Base-by-base conservation (phyloP, 2,329 filamentous ascomycete species). In the Penicillium glabrum region DNA sequence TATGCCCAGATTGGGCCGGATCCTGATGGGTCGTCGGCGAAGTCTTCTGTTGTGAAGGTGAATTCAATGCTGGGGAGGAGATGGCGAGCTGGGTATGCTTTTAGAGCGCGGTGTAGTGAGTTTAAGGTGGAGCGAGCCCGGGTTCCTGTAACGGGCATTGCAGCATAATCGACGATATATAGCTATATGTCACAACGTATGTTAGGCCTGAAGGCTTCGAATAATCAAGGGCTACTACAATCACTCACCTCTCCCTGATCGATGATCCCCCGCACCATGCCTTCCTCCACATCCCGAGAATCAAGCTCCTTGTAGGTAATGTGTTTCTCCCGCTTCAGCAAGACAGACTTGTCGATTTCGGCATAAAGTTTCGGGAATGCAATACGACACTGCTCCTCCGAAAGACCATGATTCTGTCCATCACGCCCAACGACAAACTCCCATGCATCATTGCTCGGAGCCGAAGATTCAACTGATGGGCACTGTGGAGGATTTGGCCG, bases 61-160 rank as follows among this genome's bases (percentile, higher is more conserved):
- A 82, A 82, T 61, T 82, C 80, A 51, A 82, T 76, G 50, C 78
- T 78, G 8, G 80, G 80, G 11, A 82, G 71, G 11, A 61, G 65
- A 11, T 73, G 62, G 14, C 69, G 68, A 39, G 72, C 64, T 6
- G 78, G 73, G 26, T 74, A 72, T 3, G 77, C 68, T 29, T 71
- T 62, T 14, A 83, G 70, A 9, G 80, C 79, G 31, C 81, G 79
- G 57, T 83, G 73, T 29, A 83, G 70, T 7, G 79, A 72, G 60
- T 79, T 75, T 2, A 82, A 69, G 0, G 78, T 79, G 2, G 78
- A 78, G 61, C 70, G 72, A 11, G 69, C 75, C 13, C 75, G 71
- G 0, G 72, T 66, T 46, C 67, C 72, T 8, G 74, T 77, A 7
- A 62, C 65, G 0, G 68, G 67, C 69, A 71, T 70, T 8, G 67